Base-by-base conservation (phyloP, 441 rosid genomes). In the Biscutella laevigata region DNA sequence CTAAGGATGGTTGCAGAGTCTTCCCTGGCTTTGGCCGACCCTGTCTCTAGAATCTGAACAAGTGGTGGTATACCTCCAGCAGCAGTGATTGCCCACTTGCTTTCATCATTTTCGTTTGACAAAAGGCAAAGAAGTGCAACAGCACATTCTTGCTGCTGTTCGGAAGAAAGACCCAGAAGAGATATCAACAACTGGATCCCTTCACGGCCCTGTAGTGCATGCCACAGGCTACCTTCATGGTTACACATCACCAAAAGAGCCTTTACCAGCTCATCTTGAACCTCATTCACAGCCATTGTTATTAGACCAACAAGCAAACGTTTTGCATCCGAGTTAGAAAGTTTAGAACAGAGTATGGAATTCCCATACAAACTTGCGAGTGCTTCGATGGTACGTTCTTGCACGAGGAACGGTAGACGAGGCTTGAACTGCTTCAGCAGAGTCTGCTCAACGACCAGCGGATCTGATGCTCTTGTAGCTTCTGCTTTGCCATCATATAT, bases 1-100 rank as follows among this genome's bases (percentile, higher is more conserved):
- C 97, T 72, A 53, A 90, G 94, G 74, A 90, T 94, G 35, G 84
- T 74, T 45, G 99, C 99, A 27, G 99, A 87, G 71, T 94, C 96
- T 77, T 94, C 99, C 81, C 86, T 90, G 53, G 98, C 97, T 79
- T 85, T 94, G 46, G 81, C 92, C 44, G 98, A 94, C 9, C 99
- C 99, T 29, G 88, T 85, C 82, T 94, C 99, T 44, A 94, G 74
- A 74, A 94, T 90, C 66, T 85, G 99, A 66, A 94, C 99, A 44
- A 94, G 95, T 7, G 99, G 99, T 71, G 99, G 99, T 71, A 94
- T 94, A 48, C 99, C 99, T 81, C 98, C 99, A 67, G 99, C 99
- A 62, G 99, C 99, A 44, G 99, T 94, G 71, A 94, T 90, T 37
- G 99, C 99, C 99, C 99, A 94, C 75, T 94, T 94, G 70, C 99